Evolutionary conservation across 805 yeast species (phyloP).

Genomic region (Lipomyces sp.): DNA sequence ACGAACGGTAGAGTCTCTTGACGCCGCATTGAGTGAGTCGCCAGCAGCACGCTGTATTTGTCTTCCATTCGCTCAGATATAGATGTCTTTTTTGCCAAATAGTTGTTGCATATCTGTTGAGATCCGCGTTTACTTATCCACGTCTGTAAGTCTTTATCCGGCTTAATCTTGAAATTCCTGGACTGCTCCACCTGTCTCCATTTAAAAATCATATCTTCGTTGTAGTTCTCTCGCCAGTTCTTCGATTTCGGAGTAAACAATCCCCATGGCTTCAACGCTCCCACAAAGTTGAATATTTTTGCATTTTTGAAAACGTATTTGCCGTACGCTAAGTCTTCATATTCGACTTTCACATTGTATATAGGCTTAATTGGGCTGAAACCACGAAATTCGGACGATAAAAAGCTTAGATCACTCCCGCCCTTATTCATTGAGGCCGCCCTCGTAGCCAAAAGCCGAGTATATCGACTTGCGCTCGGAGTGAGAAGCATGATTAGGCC

Average conservation of each 20-base stretch:
- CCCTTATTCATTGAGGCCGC: constrained; percentile 6
- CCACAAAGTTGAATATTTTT: constrained; percentile 24
- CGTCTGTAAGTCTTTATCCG: constrained; percentile 18
- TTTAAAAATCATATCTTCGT: constrained; percentile 21
- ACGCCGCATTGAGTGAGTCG: constrained; percentile 25
- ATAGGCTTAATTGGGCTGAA: constrained; percentile 25
- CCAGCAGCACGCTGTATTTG: constrained; percentile 25
- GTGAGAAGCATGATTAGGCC: constrained; percentile 26
- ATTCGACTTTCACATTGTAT: constrained; percentile 23
- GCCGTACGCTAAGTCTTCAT: constrained; percentile 15
- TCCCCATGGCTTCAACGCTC: constrained; percentile 27
- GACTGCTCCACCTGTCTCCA: constrained; percentile 27
- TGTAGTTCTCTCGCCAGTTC: constrained; percentile 21
- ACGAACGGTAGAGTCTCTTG: constrained; percentile 28
- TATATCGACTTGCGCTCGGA: constrained; percentile 20
- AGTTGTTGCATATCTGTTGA: constrained; percentile 17
- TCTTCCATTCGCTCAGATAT: constrained; percentile 20
- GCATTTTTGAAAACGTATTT: constrained; percentile 23
- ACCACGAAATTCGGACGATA: constrained; percentile 21
- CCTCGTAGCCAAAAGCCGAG: constrained; percentile 17
- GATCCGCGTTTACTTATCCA: constrained; percentile 26
- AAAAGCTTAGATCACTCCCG: constrained; percentile 16
- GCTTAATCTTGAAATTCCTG: constrained; percentile 7
- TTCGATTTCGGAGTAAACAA: constrained; percentile 22
- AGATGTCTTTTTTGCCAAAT: constrained; percentile 9